A percentile compares a stretch with the other conserved stretches of the same genome.
These are phyloP conservation scores for Pluteus cervinus DNA, from an alignment of 768 basidiomycete species.

Conservation along the genomic window DNA sequence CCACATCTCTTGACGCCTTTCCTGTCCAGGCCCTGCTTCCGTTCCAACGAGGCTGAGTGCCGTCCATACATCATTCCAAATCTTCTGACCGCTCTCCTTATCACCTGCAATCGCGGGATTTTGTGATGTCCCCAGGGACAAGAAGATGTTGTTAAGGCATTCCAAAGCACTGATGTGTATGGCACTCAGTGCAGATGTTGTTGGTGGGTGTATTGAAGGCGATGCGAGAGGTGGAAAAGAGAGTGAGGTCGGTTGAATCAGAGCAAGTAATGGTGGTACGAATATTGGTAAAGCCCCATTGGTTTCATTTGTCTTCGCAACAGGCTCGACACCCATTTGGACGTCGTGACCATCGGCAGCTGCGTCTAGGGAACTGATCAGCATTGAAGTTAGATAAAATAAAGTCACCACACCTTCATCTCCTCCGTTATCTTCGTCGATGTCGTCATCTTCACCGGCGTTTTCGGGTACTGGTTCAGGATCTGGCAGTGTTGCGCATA, in stretches of 20 bases:
- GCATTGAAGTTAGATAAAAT: neutral
- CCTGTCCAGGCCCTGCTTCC: constrained; percentile 56
- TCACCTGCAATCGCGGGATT: constrained; percentile 38
- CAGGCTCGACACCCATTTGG: constrained; percentile 37
- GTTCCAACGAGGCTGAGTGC: constrained; percentile 56
- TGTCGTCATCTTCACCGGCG: constrained; percentile 25
- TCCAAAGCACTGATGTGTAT: constrained; percentile 84
- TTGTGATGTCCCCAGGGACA: constrained; percentile 55
- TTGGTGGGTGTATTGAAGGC: constrained; percentile 79
- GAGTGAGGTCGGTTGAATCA: constrained; percentile 69
- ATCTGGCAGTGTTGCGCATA: constrained; percentile 85
- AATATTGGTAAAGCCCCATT: constrained; percentile 60
- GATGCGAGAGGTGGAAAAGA: constrained; percentile 74
- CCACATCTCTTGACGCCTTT: constrained; percentile 71
- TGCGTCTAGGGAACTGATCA: constrained; percentile 1
- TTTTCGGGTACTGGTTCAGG: constrained; percentile 45
- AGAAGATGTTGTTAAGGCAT: constrained; percentile 85
- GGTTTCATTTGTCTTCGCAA: no score
- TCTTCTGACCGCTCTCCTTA: constrained; percentile 36
- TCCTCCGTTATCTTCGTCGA: constrained; percentile 20
- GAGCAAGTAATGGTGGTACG: constrained; percentile 59
- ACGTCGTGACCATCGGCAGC: constrained; percentile 23
- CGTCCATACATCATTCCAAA: constrained; percentile 67
- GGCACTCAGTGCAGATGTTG: constrained; percentile 77
- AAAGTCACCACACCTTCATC: constrained; percentile 19